phyloP scores from a whole-genome alignment of 768 basidiomycete species.

The Naematelia encephala region DNA sequence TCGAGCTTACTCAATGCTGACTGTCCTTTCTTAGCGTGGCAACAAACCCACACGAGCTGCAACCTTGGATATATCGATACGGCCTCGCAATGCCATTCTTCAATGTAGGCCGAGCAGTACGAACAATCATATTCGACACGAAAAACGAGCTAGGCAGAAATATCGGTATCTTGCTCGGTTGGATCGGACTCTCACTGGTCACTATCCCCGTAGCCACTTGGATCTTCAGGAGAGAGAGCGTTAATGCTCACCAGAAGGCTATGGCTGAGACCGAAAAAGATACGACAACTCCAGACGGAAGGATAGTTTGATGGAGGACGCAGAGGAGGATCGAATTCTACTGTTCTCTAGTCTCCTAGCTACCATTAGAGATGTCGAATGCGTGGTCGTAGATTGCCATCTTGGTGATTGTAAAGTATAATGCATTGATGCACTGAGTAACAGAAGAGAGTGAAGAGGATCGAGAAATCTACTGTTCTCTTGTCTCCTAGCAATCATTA shows the following conservation, averaged over 20 bases:
- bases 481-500: no score
- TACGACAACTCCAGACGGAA: not conserved
- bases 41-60: slow-evolving; percentile 45
- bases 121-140: slow-evolving; percentile 51
- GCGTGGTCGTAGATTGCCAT: no score
- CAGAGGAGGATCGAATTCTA: not conserved
- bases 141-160: slow-evolving; percentile 47
- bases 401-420: no score
- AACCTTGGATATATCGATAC: slow-evolving; percentile 49
- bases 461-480: no score
- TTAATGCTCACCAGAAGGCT: slow-evolving; percentile 27
- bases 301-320: not conserved
- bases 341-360: not conserved
- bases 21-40: slow-evolving; percentile 41
- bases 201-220: slow-evolving; percentile 44
- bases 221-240: slow-evolving; percentile 31
- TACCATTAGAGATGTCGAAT: no score
- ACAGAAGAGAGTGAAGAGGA: no score
- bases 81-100: slow-evolving; percentile 50
- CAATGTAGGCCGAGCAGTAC: slow-evolving; percentile 37
- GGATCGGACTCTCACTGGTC: slow-evolving; percentile 40
- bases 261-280: slow-evolving; percentile 15
- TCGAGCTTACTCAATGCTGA: no score
- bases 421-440: no score
- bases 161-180: slow-evolving; percentile 47